Percentiles rank a stretch among this genome's conserved stretches.
These are phyloP conservation scores for Fraxinus velutina DNA, from an alignment of 305 asterid genomes.

Conservation along the genomic window DNA sequence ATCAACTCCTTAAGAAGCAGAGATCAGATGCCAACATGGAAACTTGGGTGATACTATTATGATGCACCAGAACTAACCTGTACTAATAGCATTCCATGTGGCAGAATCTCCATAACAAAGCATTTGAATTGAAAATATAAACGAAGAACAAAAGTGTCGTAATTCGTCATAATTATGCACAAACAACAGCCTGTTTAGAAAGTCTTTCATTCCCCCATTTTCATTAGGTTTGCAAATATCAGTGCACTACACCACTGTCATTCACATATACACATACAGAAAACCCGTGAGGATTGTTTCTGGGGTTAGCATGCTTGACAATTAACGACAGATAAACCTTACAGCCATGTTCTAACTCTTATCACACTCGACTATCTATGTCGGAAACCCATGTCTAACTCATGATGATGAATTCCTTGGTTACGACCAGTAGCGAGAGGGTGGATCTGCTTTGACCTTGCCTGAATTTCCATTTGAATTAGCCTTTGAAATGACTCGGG, in stretches of 20 bases:
- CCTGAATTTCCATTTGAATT: conserved; percentile 71
- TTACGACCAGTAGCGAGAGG: conserved; percentile 42
- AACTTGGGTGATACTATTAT: not conserved
- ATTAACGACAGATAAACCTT: not conserved
- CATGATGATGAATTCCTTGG: conserved; percentile 60
- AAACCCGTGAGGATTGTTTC: not conserved
- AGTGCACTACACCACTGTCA: conserved; percentile 16
- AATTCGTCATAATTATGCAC: not conserved
- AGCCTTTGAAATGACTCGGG: conserved; percentile 80
- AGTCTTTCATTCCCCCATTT: conserved; percentile 13
- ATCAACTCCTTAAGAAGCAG: not conserved
- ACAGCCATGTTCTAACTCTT: conserved; percentile 13
- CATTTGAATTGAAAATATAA: not conserved
- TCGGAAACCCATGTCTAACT: conserved; percentile 64
- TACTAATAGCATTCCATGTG: not conserved
- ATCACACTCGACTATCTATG: conserved; percentile 37
- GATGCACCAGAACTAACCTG: not conserved
- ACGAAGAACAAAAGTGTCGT: not conserved
- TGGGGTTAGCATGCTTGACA: not conserved
- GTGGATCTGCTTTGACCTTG: conserved; percentile 61
- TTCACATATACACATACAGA: not conserved
- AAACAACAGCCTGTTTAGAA: conserved; percentile 11
- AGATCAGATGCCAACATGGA: not conserved
- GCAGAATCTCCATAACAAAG: not conserved
- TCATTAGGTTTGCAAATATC: conserved; percentile 23